Conservation (phyloP, 1,139 yeast genomes). For the Zhuliangozyma blackwelliae region DNA sequence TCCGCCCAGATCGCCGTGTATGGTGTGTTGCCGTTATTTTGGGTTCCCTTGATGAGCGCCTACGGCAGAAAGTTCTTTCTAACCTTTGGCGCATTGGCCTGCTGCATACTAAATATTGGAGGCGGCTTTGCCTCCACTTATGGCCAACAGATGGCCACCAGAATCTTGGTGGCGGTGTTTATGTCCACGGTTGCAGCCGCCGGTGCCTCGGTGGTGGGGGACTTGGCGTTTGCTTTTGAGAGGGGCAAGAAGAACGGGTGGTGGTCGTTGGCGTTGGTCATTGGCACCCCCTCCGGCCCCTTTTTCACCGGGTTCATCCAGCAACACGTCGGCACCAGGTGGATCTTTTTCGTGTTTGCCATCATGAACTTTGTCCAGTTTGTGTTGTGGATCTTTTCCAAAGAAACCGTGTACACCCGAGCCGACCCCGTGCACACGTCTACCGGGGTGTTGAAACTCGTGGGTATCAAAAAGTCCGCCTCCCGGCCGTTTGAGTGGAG, state of each 20-base stretch:
- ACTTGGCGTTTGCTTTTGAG: constrained; percentile 13
- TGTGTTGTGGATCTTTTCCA: constrained; percentile 9
- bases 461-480: constrained; percentile 6
- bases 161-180: constrained; percentile 11
- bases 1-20: constrained; percentile 14
- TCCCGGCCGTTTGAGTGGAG: constrained; percentile 5
- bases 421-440: constrained; percentile 1
- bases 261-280: constrained; percentile 14
- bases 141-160: constrained; percentile 15
- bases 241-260: constrained; percentile 16
- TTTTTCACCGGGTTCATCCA: constrained; percentile 14
- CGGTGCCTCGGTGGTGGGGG: constrained; percentile 13
- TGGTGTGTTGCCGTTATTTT: constrained; percentile 13
- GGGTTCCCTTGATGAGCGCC: constrained; percentile 16
- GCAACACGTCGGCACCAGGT: constrained; percentile 11
- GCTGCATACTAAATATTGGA: constrained; percentile 13
- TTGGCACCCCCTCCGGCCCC: constrained; percentile 16
- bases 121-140: constrained; percentile 13
- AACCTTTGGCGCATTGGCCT: constrained; percentile 8
- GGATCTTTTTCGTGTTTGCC: constrained; percentile 13
- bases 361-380: constrained; percentile 13
- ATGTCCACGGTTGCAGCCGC: constrained; percentile 14
- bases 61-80: constrained; percentile 13
- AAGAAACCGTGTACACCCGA: constrained; percentile 13
- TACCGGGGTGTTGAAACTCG: constrained; percentile 1